Evolutionary conservation across 805 yeast species (phyloP), one percentile per base, ranked within the genome.

Genomic region (Candida peoriensis): DNA sequence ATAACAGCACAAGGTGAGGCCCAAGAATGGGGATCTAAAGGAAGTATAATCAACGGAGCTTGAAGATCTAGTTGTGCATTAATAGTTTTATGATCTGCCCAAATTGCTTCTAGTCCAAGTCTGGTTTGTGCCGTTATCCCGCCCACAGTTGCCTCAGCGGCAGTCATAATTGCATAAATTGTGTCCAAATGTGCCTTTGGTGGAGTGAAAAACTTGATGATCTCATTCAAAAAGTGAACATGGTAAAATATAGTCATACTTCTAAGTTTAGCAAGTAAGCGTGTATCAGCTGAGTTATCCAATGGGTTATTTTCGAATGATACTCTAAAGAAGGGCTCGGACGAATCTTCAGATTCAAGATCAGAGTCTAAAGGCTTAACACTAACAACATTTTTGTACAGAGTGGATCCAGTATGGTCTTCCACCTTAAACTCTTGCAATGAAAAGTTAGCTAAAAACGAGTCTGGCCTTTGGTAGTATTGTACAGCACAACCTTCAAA

Each of bases 91-190:
- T 93, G 99, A 49, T 90, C 96, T 42, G 88, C 95, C 47, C 94
- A 68, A 0, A 96, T 93, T 46, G 93, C 88, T 60, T 90, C 95
- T 15, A 93, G 68, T 0, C 97, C 97, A 42, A 93, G 71, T 50
- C 96, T 68, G 0, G 97, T 93, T 54, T 88, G 96, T 18, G 79
- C 68, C 0, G 97, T 80, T 43, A 93, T 66, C 2, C 94, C 97
- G 51, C 88, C 96, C 38, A 93, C 82, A 0, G 96, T 89, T 0
- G 89, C 85, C 42, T 89, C 96, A 0, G 99, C 98, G 1, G 96
- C 97, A 57, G 76, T 81, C 76, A 93, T 76, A 18, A 94, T 75
- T 8, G 93, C 93, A 24, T 88, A 90, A 16, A 93, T 77, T 0
- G 97, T 88, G 50, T 89, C 95, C 37, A 79, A 66, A 48, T 89